Conservation (phyloP, 2,329 filamentous ascomycete species). For the Pleomassaria siparia region DNA sequence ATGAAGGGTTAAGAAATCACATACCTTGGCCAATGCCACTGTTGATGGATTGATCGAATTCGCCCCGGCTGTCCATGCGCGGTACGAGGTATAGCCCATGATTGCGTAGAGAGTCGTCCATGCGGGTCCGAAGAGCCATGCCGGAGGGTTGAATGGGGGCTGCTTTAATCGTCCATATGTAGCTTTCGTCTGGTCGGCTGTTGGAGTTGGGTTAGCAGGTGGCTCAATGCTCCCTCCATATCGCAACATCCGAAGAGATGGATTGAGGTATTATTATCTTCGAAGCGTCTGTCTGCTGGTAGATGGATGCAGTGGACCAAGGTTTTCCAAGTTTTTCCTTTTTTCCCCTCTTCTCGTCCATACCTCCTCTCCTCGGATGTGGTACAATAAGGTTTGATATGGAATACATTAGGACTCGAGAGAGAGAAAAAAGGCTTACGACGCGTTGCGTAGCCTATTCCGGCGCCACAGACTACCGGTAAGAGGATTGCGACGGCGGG, state of each 20-base stretch:
- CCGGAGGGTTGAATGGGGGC: conserved; percentile 58
- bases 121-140: conserved; percentile 60
- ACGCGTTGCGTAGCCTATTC: conserved; percentile 68
- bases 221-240: too few species aligned
- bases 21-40: conserved; percentile 60
- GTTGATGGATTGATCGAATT: conserved; percentile 53
- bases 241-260: too few species aligned
- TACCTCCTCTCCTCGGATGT: too few species aligned
- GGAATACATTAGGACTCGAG: conserved; percentile 3
- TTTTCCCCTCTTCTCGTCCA: too few species aligned
- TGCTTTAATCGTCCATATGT: conserved; percentile 69
- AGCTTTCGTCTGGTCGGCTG: conserved; percentile 60
- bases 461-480: conserved; percentile 71
- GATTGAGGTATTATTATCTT: too few species aligned
- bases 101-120: conserved; percentile 63
- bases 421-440: conserved; percentile 53
- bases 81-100: conserved; percentile 89
- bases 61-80: conserved; percentile 67
- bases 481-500: conserved; percentile 74
- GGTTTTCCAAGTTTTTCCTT: too few species aligned
- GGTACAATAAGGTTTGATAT: too few species aligned
- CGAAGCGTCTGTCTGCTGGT: too few species aligned
- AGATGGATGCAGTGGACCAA: too few species aligned
- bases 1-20: neutral
- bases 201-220: conserved; percentile 11